phyloP scores from a whole-genome alignment of 768 basidiomycete genomes.

The Daedalea quercina region DNA sequence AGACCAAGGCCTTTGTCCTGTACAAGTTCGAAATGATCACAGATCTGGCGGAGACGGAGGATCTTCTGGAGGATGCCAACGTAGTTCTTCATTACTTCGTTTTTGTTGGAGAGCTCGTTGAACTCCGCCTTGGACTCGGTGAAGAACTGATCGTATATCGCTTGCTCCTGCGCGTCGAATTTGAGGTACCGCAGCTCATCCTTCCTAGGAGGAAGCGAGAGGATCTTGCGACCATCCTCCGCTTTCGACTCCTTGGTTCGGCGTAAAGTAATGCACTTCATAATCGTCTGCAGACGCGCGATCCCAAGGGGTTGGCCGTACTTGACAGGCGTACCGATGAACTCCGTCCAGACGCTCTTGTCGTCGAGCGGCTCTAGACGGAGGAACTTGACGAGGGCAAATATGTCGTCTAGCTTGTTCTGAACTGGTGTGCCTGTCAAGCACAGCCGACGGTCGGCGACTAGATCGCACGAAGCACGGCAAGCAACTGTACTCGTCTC shows the following conservation, averaged over 20 bases:
- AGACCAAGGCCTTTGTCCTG: slow-evolving; percentile 50
- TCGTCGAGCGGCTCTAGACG: slow-evolving; percentile 90
- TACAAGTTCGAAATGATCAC: slow-evolving; percentile 91
- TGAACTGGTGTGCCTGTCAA: slow-evolving; percentile 98
- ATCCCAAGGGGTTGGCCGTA: slow-evolving; percentile 86
- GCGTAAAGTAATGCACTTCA: slow-evolving; percentile 94
- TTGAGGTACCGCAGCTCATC: slow-evolving; percentile 84
- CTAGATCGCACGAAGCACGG: slow-evolving; percentile 90
- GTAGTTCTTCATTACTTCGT: slow-evolving; percentile 97
- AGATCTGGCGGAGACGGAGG: slow-evolving; percentile 92
- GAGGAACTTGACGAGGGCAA: slow-evolving; percentile 93
- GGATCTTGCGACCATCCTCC: slow-evolving; percentile 75
- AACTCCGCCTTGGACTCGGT: slow-evolving; percentile 90
- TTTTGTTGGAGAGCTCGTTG: slow-evolving; percentile 76
- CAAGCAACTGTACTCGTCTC: slow-evolving; percentile 92
- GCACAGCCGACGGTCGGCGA: slow-evolving; percentile 88
- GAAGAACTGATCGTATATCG: slow-evolving; percentile 85
- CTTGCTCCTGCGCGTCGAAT: slow-evolving; percentile 76
- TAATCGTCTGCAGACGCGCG: slow-evolving; percentile 90
- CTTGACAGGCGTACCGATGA: slow-evolving; percentile 89
- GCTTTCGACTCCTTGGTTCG: slow-evolving; percentile 90
- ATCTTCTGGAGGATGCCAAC: slow-evolving; percentile 97
- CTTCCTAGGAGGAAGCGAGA: slow-evolving; percentile 84
- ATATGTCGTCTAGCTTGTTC: slow-evolving; percentile 98
- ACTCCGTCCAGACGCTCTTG: slow-evolving; percentile 89